Conservation (phyloP, 2,329 filamentous ascomycete species). For the Penicillium glabrum region DNA sequence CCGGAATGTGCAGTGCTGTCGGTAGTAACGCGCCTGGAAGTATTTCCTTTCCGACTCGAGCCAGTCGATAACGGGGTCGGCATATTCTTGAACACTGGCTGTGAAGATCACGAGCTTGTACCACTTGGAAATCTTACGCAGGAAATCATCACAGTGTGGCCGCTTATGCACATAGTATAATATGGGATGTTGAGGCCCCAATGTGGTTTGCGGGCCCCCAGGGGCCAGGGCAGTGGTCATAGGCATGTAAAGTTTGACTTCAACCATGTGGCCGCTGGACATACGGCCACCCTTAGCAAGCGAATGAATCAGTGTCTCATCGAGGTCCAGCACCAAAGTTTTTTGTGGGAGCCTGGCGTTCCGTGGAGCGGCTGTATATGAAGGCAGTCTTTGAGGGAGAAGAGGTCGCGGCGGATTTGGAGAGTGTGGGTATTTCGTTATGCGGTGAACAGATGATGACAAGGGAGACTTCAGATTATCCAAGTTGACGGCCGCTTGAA, state of each 20-base stretch:
- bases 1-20: constrained; percentile 93
- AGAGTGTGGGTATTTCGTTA: constrained; percentile 88
- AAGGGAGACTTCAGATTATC: constrained; percentile 92
- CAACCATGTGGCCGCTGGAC: constrained; percentile 97
- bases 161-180: constrained; percentile 99
- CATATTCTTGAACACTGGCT: constrained; percentile 96
- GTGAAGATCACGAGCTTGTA: constrained; percentile 97
- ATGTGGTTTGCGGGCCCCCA: constrained; percentile 60
- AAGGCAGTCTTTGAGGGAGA: constrained; percentile 84
- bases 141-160: constrained; percentile 93
- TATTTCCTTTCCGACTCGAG: constrained; percentile 95
- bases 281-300: constrained; percentile 95
- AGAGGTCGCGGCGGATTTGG: constrained; percentile 86
- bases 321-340: constrained; percentile 90
- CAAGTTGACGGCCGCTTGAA: constrained; percentile 58
- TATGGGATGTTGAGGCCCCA: constrained; percentile 90
- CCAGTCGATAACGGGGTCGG: constrained; percentile 98
- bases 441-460: constrained; percentile 66
- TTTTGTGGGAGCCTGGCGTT: constrained; percentile 66
- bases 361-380: constrained; percentile 63
- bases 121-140: constrained; percentile 95
- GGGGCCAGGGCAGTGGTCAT: constrained; percentile 38
- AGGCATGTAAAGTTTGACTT: constrained; percentile 70
- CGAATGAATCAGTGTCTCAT: constrained; percentile 97
- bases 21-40: constrained; percentile 90